Conservation (phyloP, 2,329 filamentous ascomycete species). For the Lachnellula hyalina region DNA sequence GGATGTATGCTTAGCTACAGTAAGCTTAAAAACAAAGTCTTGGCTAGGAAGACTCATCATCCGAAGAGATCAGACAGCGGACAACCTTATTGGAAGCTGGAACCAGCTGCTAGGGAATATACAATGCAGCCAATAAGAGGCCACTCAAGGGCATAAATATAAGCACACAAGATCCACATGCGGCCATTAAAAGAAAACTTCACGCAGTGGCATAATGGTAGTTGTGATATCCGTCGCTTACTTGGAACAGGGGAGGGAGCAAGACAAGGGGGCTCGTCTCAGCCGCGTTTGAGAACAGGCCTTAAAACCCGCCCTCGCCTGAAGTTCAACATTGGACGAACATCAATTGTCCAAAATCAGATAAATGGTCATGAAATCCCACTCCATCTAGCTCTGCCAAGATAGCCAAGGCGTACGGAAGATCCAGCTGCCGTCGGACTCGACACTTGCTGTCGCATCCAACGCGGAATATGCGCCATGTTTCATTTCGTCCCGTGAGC, state of each 20-base stretch:
- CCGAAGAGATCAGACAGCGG: conserved; percentile 15
- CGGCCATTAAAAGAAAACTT: conserved; percentile 2
- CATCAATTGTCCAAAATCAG: not conserved
- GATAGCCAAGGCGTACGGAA: conserved; percentile 3
- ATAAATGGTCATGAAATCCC: too few relatives aligned
- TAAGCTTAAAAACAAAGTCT: conserved; percentile 16
- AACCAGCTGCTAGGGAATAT: too few relatives aligned
- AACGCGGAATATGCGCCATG: not conserved
- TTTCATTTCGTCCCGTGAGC: not conserved
- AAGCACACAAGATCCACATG: not conserved
- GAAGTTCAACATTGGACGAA: not conserved
- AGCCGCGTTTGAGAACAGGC: conserved; percentile 17
- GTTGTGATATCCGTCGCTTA: conserved; percentile 8
- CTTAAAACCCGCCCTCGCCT: not conserved
- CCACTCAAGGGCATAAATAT: not conserved
- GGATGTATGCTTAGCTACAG: not conserved
- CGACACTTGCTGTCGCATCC: conserved; percentile 8
- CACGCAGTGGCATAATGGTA: conserved; percentile 7
- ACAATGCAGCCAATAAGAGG: too few relatives aligned
- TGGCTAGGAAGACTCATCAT: conserved; percentile 21
- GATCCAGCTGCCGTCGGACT: not conserved
- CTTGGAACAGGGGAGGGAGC: not conserved
- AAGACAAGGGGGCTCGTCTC: conserved; percentile 12
- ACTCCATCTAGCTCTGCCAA: not conserved
- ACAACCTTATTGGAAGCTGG: too few relatives aligned